A percentile compares a stretch with the other conserved stretches of the same genome.
phyloP scores from a whole-genome alignment of 2,329 filamentous ascomycete species.

The Alternaria sp. region DNA sequence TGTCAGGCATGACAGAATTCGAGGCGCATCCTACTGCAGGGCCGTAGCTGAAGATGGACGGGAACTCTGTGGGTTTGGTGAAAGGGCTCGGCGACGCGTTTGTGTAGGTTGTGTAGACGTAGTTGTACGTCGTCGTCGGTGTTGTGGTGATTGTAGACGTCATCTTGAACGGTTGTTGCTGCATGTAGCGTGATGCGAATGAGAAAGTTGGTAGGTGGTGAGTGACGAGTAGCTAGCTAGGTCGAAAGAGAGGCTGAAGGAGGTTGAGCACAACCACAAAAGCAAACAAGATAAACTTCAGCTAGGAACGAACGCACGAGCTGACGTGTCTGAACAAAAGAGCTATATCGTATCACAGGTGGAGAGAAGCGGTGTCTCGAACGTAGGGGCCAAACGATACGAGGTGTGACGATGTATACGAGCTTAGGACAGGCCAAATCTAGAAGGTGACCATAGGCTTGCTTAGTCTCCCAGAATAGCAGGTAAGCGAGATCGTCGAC shows the following conservation, averaged over 20 bases:
- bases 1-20: not conserved
- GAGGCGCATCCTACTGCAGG: constrained; percentile 8
- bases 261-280: not conserved
- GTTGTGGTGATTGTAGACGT: constrained; percentile 1
- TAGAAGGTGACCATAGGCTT: not conserved
- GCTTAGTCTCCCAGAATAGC: not conserved
- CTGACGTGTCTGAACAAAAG: not conserved
- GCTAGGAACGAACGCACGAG: not conserved
- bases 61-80: constrained; percentile 15
- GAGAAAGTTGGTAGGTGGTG: not conserved
- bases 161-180: not conserved
- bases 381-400: not conserved
- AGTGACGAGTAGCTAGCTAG: not conserved
- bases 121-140: constrained; percentile 20
- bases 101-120: constrained; percentile 20
- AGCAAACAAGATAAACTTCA: not conserved
- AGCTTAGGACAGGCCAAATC: not conserved
- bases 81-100: constrained; percentile 15
- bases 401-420: not conserved
- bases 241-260: not conserved
- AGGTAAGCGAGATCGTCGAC: not conserved
- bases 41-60: constrained; percentile 20
- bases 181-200: not conserved
- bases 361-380: not conserved
- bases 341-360: not conserved